Conservation (phyloP, 164 flowering plant genomes). For the Buxus sempervirens region DNA sequence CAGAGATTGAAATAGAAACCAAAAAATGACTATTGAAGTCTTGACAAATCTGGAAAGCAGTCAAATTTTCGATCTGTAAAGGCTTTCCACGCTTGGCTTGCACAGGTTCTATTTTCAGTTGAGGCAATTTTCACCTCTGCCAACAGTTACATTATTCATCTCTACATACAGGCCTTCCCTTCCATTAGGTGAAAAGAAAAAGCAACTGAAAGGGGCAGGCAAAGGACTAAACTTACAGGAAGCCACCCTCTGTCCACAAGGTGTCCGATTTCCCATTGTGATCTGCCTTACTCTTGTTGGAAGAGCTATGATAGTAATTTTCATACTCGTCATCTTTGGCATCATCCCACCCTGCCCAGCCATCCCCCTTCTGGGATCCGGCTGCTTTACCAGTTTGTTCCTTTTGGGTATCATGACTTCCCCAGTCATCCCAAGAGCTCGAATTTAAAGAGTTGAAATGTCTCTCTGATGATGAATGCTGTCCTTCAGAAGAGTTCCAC, state of each 20-base stretch:
- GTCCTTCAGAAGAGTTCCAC: conserved; percentile 44
- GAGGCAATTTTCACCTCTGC: not conserved
- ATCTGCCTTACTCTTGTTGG: conserved; percentile 33
- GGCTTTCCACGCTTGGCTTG: not conserved
- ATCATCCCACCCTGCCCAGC: conserved; percentile 86
- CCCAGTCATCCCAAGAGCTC: conserved; percentile 72
- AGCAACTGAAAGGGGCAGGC: not conserved
- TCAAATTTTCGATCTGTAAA: not conserved
- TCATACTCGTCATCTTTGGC: conserved; percentile 61
- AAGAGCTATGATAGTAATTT: conserved; percentile 37
- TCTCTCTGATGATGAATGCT: conserved; percentile 33
- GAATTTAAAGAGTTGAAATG: conserved; percentile 38
- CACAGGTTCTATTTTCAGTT: not conserved
- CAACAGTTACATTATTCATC: not conserved
- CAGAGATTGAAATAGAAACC: too few relatives aligned
- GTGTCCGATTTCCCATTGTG: conserved; percentile 52
- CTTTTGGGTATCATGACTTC: conserved; percentile 36
- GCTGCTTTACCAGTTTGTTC: conserved; percentile 31
- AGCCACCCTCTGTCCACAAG: conserved; percentile 68
- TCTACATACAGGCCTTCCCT: not conserved
- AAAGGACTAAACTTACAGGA: conserved; percentile 38
- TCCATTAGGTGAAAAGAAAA: not conserved
- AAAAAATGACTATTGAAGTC: not conserved
- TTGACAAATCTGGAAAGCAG: not conserved
- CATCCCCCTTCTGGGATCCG: conserved; percentile 36